A percentile compares a stretch with the other conserved stretches of the same genome.
Conservation (phyloP, 2,329 filamentous ascomycete species). For the Neopestalotiopsis sp. region DNA sequence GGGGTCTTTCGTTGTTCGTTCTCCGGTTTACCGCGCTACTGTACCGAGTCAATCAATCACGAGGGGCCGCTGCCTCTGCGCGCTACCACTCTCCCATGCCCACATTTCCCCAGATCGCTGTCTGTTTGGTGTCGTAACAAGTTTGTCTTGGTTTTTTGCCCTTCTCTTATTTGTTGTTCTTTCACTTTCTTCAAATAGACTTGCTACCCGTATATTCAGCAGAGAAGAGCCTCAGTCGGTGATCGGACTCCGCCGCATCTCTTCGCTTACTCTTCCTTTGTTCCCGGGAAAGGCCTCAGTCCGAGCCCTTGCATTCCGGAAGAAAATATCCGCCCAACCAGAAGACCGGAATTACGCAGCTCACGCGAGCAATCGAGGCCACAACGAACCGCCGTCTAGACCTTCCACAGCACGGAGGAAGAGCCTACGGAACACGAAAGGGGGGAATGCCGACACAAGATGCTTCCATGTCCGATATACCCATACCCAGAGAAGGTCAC, state of each 20-base stretch:
- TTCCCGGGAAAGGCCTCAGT: background rate
- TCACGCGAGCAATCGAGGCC: background rate
- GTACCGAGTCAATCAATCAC: background rate
- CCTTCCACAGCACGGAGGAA: background rate
- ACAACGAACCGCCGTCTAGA: background rate
- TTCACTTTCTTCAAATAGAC: background rate
- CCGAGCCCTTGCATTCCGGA: background rate
- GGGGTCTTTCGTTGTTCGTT: background rate
- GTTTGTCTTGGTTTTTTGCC: background rate
- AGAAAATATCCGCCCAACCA: background rate
- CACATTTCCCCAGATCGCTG: background rate
- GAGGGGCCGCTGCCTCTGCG: background rate
- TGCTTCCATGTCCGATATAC: constrained; percentile 62
- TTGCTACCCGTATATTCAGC: background rate
- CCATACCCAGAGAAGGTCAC: constrained; percentile 44
- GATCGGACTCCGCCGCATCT: background rate
- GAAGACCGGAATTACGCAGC: background rate
- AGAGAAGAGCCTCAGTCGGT: background rate
- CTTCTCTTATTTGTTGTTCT: background rate
- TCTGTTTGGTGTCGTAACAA: background rate
- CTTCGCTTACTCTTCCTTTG: background rate
- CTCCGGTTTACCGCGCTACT: background rate
- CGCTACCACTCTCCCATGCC: background rate
- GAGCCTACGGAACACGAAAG: background rate
- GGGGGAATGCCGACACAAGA: constrained; percentile 61